phyloP scores from a whole-genome alignment of 1,284 basidiomycete genomes.

The Singerocomus inundabilis region DNA sequence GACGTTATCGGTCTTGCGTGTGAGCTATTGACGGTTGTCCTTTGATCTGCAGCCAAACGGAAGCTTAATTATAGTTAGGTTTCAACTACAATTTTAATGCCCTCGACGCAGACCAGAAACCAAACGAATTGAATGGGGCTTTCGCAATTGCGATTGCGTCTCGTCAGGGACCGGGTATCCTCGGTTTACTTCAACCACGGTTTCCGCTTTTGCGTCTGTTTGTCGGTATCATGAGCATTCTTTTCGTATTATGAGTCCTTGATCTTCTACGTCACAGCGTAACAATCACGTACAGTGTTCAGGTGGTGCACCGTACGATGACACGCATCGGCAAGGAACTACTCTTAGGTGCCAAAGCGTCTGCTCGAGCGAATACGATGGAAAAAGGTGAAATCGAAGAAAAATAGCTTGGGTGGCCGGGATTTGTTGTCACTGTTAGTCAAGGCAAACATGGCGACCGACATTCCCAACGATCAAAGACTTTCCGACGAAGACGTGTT shows the following conservation, averaged over 20 bases:
- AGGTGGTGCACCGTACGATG: slow-evolving; percentile 23
- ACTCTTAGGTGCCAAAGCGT: slow-evolving; percentile 44
- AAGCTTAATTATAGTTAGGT: slow-evolving; percentile 33
- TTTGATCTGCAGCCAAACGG: not conserved
- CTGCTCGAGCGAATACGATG: slow-evolving; percentile 22
- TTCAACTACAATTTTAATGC: slow-evolving; percentile 69
- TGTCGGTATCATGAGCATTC: slow-evolving; percentile 30
- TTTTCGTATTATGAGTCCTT: not conserved
- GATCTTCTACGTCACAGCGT: slow-evolving; percentile 9
- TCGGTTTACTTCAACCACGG: slow-evolving; percentile 36
- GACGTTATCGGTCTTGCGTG: slow-evolving; percentile 72
- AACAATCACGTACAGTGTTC: slow-evolving; percentile 9
- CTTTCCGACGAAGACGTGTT: slow-evolving; percentile 73
- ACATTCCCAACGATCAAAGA: slow-evolving; percentile 55
- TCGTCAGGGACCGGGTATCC: slow-evolving; percentile 19
- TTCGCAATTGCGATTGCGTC: slow-evolving; percentile 43
- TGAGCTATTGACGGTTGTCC: slow-evolving; percentile 19
- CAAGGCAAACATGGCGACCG: slow-evolving; percentile 36
- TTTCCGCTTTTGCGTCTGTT: slow-evolving; percentile 44
- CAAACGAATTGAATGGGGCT: slow-evolving; percentile 48
- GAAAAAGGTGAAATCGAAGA: slow-evolving; percentile 27
- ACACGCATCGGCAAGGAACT: slow-evolving; percentile 43
- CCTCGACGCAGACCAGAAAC: slow-evolving; percentile 36
- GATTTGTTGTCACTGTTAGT: slow-evolving; percentile 52
- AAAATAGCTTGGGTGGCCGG: slow-evolving; percentile 33